Conservation (phyloP, 805 yeast species). For the Kazachstania kunashirensis region DNA sequence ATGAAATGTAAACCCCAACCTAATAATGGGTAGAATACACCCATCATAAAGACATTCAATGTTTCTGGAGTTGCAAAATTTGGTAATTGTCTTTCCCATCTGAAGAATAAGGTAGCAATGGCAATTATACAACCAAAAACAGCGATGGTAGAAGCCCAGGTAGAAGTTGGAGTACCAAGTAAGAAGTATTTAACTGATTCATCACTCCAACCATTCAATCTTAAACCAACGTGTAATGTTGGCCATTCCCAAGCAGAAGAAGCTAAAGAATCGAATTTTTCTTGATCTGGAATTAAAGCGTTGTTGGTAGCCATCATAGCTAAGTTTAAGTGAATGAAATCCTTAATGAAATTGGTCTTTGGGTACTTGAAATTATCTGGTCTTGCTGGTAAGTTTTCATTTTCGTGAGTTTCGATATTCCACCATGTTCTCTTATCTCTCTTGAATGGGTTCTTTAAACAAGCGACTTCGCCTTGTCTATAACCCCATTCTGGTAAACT, state of each 20-base stretch:
- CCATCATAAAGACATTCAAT: constrained; percentile 48
- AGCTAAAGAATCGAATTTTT: constrained; percentile 61
- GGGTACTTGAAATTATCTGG: constrained; percentile 39
- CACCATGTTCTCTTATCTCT: constrained; percentile 85
- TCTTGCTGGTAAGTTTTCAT: constrained; percentile 50
- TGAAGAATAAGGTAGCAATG: constrained; percentile 34
- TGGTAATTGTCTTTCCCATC: constrained; percentile 72
- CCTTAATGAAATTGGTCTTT: constrained; percentile 62
- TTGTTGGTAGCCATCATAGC: constrained; percentile 93
- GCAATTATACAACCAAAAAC: constrained; percentile 44
- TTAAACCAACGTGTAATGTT: constrained; percentile 59
- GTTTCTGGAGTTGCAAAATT: constrained; percentile 29
- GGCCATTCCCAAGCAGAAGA: constrained; percentile 91
- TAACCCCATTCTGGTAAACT: constrained; percentile 80
- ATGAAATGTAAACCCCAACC: constrained; percentile 88
- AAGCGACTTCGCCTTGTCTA: constrained; percentile 73
- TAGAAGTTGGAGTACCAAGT: constrained; percentile 69
- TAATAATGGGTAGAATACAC: constrained; percentile 67
- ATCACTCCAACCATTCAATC: constrained; percentile 70
- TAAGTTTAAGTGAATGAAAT: constrained; percentile 62
- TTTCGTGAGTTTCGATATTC: constrained; percentile 67
- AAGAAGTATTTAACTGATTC: constrained; percentile 55
- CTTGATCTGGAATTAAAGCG: constrained; percentile 71
- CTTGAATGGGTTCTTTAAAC: constrained; percentile 48
- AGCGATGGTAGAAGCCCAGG: constrained; percentile 63